Conservation (phyloP, 139 green algal species). For the Limnomonas spitsbergensis region DNA sequence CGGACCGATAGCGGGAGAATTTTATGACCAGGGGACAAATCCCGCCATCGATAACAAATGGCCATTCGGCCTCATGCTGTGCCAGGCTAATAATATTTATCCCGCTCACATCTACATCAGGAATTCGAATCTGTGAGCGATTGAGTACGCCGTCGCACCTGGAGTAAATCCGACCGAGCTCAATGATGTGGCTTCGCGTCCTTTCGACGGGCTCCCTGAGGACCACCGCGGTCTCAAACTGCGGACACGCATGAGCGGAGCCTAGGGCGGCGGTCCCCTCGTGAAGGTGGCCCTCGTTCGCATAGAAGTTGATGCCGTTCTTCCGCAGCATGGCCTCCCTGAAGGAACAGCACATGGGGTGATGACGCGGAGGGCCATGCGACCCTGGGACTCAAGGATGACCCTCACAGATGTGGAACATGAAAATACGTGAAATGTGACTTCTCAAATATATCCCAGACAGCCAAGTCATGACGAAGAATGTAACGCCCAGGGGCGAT, state of each 20-base stretch:
- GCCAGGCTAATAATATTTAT: background rate
- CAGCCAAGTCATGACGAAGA: background rate
- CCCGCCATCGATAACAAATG: background rate
- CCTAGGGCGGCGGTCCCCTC: background rate
- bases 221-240: background rate
- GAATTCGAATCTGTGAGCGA: too few species aligned
- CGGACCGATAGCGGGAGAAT: background rate
- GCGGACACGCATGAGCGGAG: slow-evolving; percentile 8
- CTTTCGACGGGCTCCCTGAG: slow-evolving; percentile 10
- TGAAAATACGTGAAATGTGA: background rate
- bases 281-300: background rate
- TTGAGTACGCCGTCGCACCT: background rate
- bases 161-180: background rate
- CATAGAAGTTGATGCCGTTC: background rate
- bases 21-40: background rate
- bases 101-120: too few species aligned
- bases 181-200: background rate
- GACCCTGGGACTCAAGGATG: background rate
- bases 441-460: background rate
- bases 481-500: background rate
- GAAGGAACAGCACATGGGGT: background rate
- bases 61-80: background rate
- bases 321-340: background rate
- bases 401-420: background rate
- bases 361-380: background rate